Base-by-base conservation (phyloP, 2,329 filamentous ascomycete genomes). In the Grosmannia clavigera region DNA sequence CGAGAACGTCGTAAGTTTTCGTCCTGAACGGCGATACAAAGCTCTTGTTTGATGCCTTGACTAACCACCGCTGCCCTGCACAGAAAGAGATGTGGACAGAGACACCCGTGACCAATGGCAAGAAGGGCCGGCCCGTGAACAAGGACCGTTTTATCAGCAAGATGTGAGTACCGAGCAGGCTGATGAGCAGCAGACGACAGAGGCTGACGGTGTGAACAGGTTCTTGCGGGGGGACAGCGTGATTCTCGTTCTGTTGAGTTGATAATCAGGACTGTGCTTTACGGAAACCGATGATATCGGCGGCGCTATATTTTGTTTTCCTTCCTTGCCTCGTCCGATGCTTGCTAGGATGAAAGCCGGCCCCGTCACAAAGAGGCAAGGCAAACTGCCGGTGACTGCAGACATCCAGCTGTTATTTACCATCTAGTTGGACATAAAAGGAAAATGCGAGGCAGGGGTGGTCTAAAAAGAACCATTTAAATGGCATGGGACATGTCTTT, bases 141-240 rank as follows among this genome's bases (percentile, higher is more conserved):
- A 96, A 97, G 83, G 94, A 99, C 75, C 81, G 94, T 51, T 96
- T 96, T 75, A 94, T 97, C 70, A 95, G 90, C 81, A 96, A 96
- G 79, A 92, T 96, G 92, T 61, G 50, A 51, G 63, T 55, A 1
- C 5, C 3, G 14, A 38, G 19, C 33, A 27, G 27, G 14, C 12
- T 55, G 50, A 14, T n/a, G 55, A 33, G 7, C 12, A 35, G 38
- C 16, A 25, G 7, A 31, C 14, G 12, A 27, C 14, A 5, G 10
- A 22, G n/a, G 53, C 33, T 53, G 31, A 40, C 31, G n/a, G 38
- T 16, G 50, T 27, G 27, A 12, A 4, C 66, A 91, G 87, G 83
- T 95, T 95, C 73, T 74, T 95, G 65, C 80, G 90, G 72, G 90
- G 90, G 62, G 90, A 95, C 71, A 91, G 87, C 54, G 90, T 95